Conservation (phyloP, 2,329 filamentous ascomycete species). For the Aspergillus novofumigatus region DNA sequence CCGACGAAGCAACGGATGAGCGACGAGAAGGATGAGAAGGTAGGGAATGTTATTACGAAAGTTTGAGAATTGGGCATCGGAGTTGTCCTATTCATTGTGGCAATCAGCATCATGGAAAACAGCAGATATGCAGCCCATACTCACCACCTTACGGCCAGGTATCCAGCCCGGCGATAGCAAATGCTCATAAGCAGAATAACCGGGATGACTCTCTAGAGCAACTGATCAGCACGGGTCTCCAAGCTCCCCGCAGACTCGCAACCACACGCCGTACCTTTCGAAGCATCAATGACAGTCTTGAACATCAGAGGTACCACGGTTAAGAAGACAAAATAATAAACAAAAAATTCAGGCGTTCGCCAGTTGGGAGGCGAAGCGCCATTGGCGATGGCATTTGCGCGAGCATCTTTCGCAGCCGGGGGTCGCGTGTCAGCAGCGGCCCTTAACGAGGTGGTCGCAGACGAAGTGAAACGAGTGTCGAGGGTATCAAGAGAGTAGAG, state of each 20-base stretch:
- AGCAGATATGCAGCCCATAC: constrained; percentile 22
- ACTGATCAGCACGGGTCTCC: constrained; percentile 12
- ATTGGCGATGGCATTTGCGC: constrained; percentile 40
- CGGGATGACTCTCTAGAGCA: constrained; percentile 67
- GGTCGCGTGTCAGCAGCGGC: constrained; percentile 51
- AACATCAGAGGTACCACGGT: constrained; percentile 79
- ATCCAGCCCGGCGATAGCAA: constrained; percentile 83
- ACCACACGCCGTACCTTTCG: constrained; percentile 59
- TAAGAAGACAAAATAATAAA: constrained; percentile 70
- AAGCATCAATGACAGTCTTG: constrained; percentile 82
- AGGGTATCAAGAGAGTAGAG: constrained; percentile 64
- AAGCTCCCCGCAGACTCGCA: background rate
- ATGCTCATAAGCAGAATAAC: constrained; percentile 69
- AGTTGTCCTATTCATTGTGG: constrained; percentile 63
- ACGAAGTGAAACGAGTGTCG: constrained; percentile 67
- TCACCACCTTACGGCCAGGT: constrained; percentile 79
- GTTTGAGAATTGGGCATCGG: constrained; percentile 78
- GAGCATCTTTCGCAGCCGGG: constrained; percentile 33
- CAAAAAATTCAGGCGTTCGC: constrained; percentile 78
- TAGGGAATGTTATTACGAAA: constrained; percentile 86
- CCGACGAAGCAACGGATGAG: constrained; percentile 75
- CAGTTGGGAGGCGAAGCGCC: constrained; percentile 65
- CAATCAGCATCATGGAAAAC: constrained; percentile 9
- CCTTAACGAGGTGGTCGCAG: constrained; percentile 65
- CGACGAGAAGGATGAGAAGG: constrained; percentile 65